Evolutionary conservation across 257 asterid genomes (phyloP).

Genomic region (Fraxinus quadrangulata): DNA sequence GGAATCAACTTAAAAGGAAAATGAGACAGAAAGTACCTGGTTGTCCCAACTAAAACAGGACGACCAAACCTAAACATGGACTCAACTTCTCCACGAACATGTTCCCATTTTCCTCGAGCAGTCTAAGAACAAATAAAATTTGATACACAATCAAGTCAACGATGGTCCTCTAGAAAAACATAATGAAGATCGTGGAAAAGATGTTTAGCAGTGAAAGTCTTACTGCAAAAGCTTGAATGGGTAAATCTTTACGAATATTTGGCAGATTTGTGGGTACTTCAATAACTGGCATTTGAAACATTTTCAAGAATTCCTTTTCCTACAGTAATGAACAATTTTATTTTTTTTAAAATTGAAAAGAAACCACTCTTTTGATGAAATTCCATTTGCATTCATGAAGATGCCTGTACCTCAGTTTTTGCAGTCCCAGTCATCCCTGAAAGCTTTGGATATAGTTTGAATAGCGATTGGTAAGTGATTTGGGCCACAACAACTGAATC

Average conservation of each 20-base stretch:
- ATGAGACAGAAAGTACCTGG: slow-evolving; percentile 60
- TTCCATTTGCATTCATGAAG: slow-evolving; percentile 16
- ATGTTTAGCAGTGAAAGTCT: slow-evolving; percentile 30
- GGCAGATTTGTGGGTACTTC: slow-evolving; percentile 94
- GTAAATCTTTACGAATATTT: slow-evolving; percentile 82
- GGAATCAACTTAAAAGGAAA: slow-evolving; percentile 27
- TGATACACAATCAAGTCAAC: slow-evolving; percentile 28
- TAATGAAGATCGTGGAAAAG: neutral
- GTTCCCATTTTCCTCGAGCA: slow-evolving; percentile 91
- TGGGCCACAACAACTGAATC: slow-evolving; percentile 98
- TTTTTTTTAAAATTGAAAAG: neutral
- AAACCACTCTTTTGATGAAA: slow-evolving; percentile 12
- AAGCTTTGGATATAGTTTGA: slow-evolving; percentile 93
- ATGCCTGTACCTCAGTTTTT: slow-evolving; percentile 76
- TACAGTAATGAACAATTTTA: slow-evolving; percentile 23
- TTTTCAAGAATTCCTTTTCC: slow-evolving; percentile 96
- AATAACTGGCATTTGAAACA: slow-evolving; percentile 89
- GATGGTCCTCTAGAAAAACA: slow-evolving; percentile 18
- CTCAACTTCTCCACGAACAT: slow-evolving; percentile 82
- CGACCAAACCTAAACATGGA: slow-evolving; percentile 83
- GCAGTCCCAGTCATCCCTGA: slow-evolving; percentile 99
- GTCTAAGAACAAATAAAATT: slow-evolving; percentile 51
- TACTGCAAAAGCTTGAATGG: slow-evolving; percentile 94
- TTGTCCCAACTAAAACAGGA: slow-evolving; percentile 95
- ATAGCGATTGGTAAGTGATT: slow-evolving; percentile 94